Evolutionary conservation across 352 stramenopile genomes (phyloP), one percentile per base, ranked within the genome.

Genomic region (Elongisporangium prolatum): DNA sequence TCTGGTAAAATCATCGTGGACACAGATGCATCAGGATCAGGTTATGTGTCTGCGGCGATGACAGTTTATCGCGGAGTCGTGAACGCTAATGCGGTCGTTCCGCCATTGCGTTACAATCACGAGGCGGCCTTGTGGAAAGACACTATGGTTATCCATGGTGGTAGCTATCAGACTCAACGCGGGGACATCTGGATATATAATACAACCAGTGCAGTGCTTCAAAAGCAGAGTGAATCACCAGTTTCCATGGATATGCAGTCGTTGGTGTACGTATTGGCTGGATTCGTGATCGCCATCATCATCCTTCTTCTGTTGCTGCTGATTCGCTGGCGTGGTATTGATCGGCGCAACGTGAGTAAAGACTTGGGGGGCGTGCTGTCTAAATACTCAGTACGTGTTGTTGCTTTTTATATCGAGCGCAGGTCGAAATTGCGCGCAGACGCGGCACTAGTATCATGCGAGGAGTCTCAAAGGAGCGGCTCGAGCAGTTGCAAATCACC

Each of bases 131-230:
- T 78, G 18, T 91, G 82, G 82, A 58, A 62, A 0, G 65, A 65
- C 54, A 68, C 72, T 50, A 86, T 91, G 76, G 61, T 91, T 1
- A 65, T 91, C 57, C 69, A 88, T 37, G 82, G 82, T 20, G 82
- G 82, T 38, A 90, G 77, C 72, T 91, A 89, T 51, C 77, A 89
- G 64, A 75, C 60, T 8, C 77, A 88, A 40, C 74, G 75, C 9
- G 72, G 77, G 14, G 82, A 91, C n/a, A 48, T 91, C 20, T 91
- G 82, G 80, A 58, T 70, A 28, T 89, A 75, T 68, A 91, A 91
- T 65, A 80, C 75, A 13, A 84, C 77, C 14, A 65, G 48, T 11
- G 71, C 75, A 13, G 56, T 59, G 3, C 38, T 80, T 21, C 56
- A 50, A 4, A 53, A 71, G 44, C 68, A 67, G 21, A 70, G 49